Percentiles rank a stretch among this genome's conserved stretches.
Evolutionary conservation across 2,329 filamentous ascomycete species (phyloP).

Genomic region (Diaporthe sp.): DNA sequence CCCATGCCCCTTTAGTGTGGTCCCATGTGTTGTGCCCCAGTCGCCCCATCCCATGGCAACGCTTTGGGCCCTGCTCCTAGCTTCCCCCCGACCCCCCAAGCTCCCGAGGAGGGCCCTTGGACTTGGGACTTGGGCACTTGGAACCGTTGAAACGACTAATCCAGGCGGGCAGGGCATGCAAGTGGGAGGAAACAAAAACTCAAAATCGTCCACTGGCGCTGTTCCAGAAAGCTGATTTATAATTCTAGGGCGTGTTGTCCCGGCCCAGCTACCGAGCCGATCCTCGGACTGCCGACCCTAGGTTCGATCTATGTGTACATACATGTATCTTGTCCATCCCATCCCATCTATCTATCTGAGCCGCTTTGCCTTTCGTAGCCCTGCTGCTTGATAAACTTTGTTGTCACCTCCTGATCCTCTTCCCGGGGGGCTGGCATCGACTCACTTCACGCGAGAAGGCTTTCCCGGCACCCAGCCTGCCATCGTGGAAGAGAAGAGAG

Average conservation of each 20-base stretch:
- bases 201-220: not conserved
- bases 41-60: not conserved
- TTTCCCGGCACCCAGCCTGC: not conserved
- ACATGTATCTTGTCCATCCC: not conserved
- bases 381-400: slow-evolving; percentile 19
- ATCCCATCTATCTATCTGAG: not conserved
- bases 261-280: slow-evolving; percentile 24
- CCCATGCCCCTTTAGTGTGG: not conserved
- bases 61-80: not conserved
- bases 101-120: not conserved
- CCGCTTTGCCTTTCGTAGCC: not conserved
- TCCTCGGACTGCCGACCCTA: slow-evolving; percentile 16
- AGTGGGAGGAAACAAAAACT: slow-evolving; percentile 7
- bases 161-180: slow-evolving; percentile 6
- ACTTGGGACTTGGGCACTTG: not conserved
- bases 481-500: not conserved
- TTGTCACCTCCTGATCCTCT: not conserved
- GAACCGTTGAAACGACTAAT: slow-evolving; percentile 12
- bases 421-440: not conserved
- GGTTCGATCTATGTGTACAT: not conserved
- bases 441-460: not conserved
- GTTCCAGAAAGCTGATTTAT: slow-evolving; percentile 23
- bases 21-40: slow-evolving; percentile 3
- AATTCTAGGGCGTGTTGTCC: slow-evolving; percentile 10
- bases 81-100: not conserved